Evolutionary conservation across 179 eudicot species (phyloP), one percentile per base, ranked within the genome.

Genomic region (Silene noctiflora): DNA sequence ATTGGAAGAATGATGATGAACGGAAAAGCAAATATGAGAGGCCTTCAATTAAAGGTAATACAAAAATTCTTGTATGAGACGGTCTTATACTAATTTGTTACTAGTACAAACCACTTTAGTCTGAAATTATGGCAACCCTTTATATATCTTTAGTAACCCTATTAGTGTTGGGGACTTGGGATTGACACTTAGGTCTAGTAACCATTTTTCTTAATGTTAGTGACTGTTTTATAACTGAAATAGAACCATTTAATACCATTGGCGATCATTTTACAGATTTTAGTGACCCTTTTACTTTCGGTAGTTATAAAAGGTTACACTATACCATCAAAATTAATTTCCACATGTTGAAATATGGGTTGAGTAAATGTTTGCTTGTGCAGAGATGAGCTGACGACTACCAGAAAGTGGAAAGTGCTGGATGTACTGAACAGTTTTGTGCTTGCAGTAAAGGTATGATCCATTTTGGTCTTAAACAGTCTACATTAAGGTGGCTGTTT

Each of bases 1-100:
- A 88, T 75, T 87, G 91, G 91, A 88, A 86, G 71, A 85, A 89
- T 75, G 91, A 87, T 55, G 85, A 85, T 73, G 91, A 85, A 75
- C 86, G 94, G 78, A 93, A 83, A 76, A 87, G 82, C 76, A 87
- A 85, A 79, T 85, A 81, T 64, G 81, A 84, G 14, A 87, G 85
- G 77, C 80, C 85, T 70, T 88, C 89, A 25, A 75, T 74, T 59
- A 92, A 86, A 94, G 96, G 97, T 94, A 89, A 78, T 44, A 12
- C 58, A 51, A 51, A 51, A 12, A 51, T 12, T 51, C 58, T 51
- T 16, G 19, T 14, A 51, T 51, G 58, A 14, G 19, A 51, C 58
- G n/a, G 19, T 51, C 19, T 51, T 51, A 51, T 3, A 16, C 19
- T 51, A 51, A 39, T 7, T 39, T 39, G 46, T 35, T 35, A 4